Percentiles rank a stretch among this genome's conserved stretches.
Evolutionary conservation across 163 green algal species (phyloP).

Genomic region (Scenedesmus sp.): DNA sequence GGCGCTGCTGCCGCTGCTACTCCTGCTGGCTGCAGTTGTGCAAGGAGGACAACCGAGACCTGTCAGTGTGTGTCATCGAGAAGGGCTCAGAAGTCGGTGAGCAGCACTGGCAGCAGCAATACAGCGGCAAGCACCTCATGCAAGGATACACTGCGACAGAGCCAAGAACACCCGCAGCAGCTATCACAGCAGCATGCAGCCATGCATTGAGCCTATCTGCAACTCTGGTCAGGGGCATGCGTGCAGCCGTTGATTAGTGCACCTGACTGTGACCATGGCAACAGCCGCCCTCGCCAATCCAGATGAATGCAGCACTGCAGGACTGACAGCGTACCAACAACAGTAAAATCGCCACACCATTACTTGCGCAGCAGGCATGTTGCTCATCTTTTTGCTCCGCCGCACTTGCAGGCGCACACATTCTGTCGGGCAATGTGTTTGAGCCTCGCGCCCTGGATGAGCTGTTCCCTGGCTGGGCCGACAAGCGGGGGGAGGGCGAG

Average conservation of each 20-base stretch:
- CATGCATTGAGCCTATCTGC: background rate
- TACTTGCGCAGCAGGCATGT: background rate
- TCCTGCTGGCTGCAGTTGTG: slow-evolving; percentile 72
- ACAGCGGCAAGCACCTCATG: background rate
- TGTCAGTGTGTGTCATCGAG: slow-evolving; percentile 94
- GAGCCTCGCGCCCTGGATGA: slow-evolving; percentile 90
- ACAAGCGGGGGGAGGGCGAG: slow-evolving; percentile 37
- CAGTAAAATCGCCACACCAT: background rate
- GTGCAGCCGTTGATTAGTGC: background rate
- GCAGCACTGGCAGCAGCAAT: background rate
- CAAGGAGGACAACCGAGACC: slow-evolving; percentile 75
- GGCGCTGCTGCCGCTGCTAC: background rate
- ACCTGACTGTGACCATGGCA: background rate
- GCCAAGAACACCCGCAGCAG: no score
- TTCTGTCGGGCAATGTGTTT: slow-evolving; percentile 94
- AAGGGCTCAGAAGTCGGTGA: slow-evolving; percentile 92
- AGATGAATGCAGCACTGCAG: background rate
- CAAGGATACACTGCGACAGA: background rate
- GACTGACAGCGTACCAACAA: background rate
- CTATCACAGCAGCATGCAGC: background rate
- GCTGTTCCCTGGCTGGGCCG: slow-evolving; percentile 89
- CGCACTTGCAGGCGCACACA: slow-evolving; percentile 86
- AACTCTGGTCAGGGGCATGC: background rate
- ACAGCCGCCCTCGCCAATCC: background rate
- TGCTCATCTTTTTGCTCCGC: background rate